Evolutionary conservation across 768 basidiomycete genomes (phyloP).

Genomic region (Termitomyces sp.): DNA sequence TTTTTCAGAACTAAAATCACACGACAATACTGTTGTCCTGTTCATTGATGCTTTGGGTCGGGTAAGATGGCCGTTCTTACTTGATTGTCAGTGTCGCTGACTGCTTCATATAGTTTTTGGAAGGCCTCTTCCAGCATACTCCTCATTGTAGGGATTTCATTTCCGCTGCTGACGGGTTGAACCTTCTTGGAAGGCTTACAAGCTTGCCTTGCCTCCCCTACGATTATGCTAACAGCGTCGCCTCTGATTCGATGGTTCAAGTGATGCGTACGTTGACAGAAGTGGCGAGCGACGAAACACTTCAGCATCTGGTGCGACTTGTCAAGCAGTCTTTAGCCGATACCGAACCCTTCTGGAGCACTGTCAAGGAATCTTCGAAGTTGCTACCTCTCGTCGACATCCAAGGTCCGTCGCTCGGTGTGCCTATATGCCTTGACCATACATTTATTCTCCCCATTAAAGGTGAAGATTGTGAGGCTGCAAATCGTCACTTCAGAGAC

Average conservation of each 20-base stretch:
- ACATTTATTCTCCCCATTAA: constrained; percentile 7
- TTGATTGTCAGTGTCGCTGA: constrained; percentile 1
- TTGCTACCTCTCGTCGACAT: constrained; percentile 63
- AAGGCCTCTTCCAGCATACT: constrained; percentile 91
- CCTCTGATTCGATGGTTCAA: constrained; percentile 84
- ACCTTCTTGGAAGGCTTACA: constrained; percentile 72
- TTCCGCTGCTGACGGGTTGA: constrained; percentile 64
- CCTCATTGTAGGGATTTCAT: constrained; percentile 91
- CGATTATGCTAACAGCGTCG: constrained; percentile 80
- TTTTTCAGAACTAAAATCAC: constrained; percentile 38
- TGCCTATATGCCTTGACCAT: background rate
- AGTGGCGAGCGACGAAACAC: constrained; percentile 72
- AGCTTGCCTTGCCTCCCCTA: constrained; percentile 85
- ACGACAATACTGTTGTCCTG: constrained; percentile 74
- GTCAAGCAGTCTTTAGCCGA: constrained; percentile 68
- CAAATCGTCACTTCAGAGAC: constrained; percentile 65
- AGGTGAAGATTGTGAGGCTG: constrained; percentile 45
- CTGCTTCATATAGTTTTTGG: constrained; percentile 64
- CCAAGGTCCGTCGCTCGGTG: constrained; percentile 28
- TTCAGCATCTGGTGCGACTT: constrained; percentile 64
- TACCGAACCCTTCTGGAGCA: constrained; percentile 70
- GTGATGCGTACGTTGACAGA: constrained; percentile 89
- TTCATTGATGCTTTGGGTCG: constrained; percentile 79
- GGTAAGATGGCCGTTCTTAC: constrained; percentile 36
- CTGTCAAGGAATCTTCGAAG: constrained; percentile 51